phyloP scores from a whole-genome alignment of 352 stramenopile species.

The Thraustochytrium striatum region DNA sequence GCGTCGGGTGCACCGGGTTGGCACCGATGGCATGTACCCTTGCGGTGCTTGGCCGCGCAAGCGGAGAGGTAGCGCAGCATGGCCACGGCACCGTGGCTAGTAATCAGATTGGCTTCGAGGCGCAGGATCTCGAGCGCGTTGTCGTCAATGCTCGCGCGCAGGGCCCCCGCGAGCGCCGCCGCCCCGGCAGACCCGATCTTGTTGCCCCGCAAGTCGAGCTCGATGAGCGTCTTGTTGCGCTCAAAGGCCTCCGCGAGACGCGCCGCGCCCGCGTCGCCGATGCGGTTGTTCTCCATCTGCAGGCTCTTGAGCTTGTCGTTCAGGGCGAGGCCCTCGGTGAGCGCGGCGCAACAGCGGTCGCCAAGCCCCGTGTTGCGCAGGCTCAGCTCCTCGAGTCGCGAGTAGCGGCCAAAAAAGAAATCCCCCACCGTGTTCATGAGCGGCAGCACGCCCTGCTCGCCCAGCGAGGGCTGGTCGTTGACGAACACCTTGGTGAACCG shows the following conservation, averaged over 20 bases:
- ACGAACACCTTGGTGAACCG: not conserved
- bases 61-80: not conserved
- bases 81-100: slow-evolving; percentile 1
- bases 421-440: slow-evolving; percentile 20
- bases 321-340: slow-evolving; percentile 12
- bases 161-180: slow-evolving; percentile 64
- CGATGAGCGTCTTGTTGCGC: slow-evolving; percentile 65
- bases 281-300: slow-evolving; percentile 76
- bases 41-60: not conserved
- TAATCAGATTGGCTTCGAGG: slow-evolving; percentile 25
- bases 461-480: slow-evolving; percentile 26
- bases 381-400: slow-evolving; percentile 29
- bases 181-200: slow-evolving; percentile 69
- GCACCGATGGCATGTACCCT: not conserved
- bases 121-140: slow-evolving; percentile 6
- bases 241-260: slow-evolving; percentile 62
- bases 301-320: slow-evolving; percentile 65
- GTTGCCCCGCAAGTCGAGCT: slow-evolving; percentile 74
- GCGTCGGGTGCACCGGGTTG: not conserved
- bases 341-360: not conserved
- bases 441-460: slow-evolving; percentile 4
- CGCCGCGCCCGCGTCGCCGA: slow-evolving; percentile 66
- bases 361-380: slow-evolving; percentile 38
- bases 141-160: no score
- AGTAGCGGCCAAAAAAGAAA: slow-evolving; percentile 43